These are phyloP conservation scores for Flaveria floridana DNA, from an alignment of 140 eudicot species.

Conservation along the genomic window DNA sequence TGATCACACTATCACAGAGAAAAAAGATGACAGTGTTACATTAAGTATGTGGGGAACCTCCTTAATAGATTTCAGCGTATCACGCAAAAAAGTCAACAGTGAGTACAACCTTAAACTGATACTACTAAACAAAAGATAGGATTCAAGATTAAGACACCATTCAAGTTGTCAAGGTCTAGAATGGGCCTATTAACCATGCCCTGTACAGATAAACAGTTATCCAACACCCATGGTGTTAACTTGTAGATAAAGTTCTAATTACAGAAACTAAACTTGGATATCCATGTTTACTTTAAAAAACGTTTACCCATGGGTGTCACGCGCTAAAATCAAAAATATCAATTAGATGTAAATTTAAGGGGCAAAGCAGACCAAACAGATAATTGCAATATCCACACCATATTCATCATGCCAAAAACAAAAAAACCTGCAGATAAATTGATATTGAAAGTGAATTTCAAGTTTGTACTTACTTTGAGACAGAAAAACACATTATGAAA, in stretches of 20 bases:
- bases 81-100: no score
- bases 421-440: slow-evolving; percentile 64
- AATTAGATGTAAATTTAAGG: slow-evolving; percentile 9
- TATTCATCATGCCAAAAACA: slow-evolving; percentile 92
- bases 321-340: slow-evolving; percentile 44
- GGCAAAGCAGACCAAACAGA: slow-evolving; percentile 19
- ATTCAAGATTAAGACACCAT: no score
- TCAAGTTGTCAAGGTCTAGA: slow-evolving; percentile 55
- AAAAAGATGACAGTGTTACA: no score
- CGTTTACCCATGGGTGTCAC: slow-evolving; percentile 84
- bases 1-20: no score
- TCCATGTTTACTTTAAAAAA: slow-evolving; percentile 60
- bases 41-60: no score
- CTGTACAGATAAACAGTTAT: slow-evolving; percentile 38
- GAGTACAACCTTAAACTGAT: no score
- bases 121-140: no score
- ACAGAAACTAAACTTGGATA: slow-evolving; percentile 1
- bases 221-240: slow-evolving; percentile 12
- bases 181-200: slow-evolving; percentile 90
- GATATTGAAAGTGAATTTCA: not conserved
- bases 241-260: slow-evolving; percentile 11
- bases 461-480: no score
- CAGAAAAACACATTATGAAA: no score
- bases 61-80: no score
- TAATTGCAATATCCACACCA: slow-evolving; percentile 46